Percentiles rank a stretch among this genome's conserved stretches.
phyloP scores from a whole-genome alignment of 176 grass and related monocot species.

The Oryza longistaminata region DNA sequence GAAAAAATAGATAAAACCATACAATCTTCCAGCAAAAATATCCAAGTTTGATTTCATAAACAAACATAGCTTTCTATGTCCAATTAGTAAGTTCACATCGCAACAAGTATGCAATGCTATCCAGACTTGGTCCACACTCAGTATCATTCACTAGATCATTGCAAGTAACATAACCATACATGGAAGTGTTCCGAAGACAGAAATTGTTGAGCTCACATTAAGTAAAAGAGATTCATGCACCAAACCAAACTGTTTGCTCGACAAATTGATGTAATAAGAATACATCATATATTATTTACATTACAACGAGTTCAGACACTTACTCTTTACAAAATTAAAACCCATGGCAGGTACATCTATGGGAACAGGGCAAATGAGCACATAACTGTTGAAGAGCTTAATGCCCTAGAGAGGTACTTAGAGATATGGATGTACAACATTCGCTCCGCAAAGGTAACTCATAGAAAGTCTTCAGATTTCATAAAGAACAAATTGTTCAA shows the following conservation, averaged over 20 bases:
- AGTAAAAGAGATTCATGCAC: neutral
- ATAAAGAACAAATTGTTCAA: constrained; percentile 5
- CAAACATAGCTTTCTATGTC: neutral
- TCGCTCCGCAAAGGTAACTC: constrained; percentile 74
- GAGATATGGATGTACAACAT: constrained; percentile 91
- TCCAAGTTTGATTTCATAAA: neutral
- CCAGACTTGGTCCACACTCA: neutral
- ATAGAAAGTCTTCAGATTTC: neutral
- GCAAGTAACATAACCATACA: neutral
- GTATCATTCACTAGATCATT: too few relatives aligned
- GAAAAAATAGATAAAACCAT: too few relatives aligned
- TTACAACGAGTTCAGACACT: neutral
- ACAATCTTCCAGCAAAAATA: neutral
- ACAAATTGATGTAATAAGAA: neutral
- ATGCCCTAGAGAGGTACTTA: constrained; percentile 68
- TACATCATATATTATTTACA: neutral
- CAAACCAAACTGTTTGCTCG: neutral
- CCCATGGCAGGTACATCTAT: constrained; percentile 64
- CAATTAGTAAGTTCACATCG: neutral
- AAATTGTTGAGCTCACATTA: neutral
- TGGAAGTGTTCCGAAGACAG: neutral
- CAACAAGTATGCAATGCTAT: neutral
- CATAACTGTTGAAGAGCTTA: constrained; percentile 73
- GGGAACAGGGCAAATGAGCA: constrained; percentile 68
- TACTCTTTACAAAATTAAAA: constrained; percentile 20